Evolutionary conservation across 2,329 filamentous ascomycete genomes (phyloP).

Genomic region (Huntiella omanensis): DNA sequence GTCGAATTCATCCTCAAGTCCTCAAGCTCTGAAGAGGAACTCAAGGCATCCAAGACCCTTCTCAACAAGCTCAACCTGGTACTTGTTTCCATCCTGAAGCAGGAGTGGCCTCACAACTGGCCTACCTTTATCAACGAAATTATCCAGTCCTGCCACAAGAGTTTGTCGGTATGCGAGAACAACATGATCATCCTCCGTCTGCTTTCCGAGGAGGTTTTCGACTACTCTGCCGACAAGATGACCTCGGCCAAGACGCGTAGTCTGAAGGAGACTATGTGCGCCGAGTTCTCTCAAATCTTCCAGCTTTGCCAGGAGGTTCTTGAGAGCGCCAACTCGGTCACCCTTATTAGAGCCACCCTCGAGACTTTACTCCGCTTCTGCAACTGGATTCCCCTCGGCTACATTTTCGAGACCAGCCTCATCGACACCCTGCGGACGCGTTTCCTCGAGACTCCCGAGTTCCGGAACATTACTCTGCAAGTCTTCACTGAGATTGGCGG

Average conservation of each 20-base stretch:
- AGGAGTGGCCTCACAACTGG: constrained; percentile 99
- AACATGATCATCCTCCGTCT: constrained; percentile 97
- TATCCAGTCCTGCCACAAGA: constrained; percentile 86
- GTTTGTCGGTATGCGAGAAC: constrained; percentile 95
- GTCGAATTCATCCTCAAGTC: constrained; percentile 96
- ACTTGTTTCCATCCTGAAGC: constrained; percentile 91
- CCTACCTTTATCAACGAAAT: constrained; percentile 99
- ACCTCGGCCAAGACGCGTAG: constrained; percentile 95
- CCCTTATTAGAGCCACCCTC: constrained; percentile 85
- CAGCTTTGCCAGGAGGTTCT: constrained; percentile 92
- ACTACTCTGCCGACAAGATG: constrained; percentile 98
- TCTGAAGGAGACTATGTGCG: constrained; percentile 95
- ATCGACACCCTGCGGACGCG: constrained; percentile 87
- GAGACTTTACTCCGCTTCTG: constrained; percentile 91
- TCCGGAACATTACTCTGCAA: constrained; percentile 91
- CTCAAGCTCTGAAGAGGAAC: constrained; percentile 73
- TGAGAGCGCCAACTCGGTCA: constrained; percentile 71
- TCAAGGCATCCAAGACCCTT: constrained; percentile 69
- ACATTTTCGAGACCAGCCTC: constrained; percentile 94
- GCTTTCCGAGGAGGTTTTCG: constrained; percentile 94
- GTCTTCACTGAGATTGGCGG: constrained; percentile 94
- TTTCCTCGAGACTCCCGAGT: constrained; percentile 84
- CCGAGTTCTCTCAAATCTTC: constrained; percentile 97
- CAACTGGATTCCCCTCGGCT: constrained; percentile 97
- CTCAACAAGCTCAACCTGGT: constrained; percentile 98